Evolutionary conservation across 352 stramenopile species (phyloP).

Genomic region (Thalassiosira mediterranea): DNA sequence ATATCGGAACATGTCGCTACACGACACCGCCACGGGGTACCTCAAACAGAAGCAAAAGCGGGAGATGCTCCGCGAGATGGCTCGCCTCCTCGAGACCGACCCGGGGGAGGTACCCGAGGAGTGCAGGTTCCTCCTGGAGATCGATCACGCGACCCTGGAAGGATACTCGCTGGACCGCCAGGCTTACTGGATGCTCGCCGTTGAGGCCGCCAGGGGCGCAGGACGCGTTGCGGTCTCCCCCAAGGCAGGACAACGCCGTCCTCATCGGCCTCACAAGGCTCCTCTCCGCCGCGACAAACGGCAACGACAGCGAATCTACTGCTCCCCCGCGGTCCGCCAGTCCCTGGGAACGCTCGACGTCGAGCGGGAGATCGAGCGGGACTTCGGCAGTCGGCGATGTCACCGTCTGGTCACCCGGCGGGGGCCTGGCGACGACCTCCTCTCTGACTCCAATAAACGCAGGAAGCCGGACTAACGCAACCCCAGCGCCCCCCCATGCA

Average conservation of each 20-base stretch:
- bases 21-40: slow-evolving; percentile 5
- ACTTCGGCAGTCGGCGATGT: background rate
- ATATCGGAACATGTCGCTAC: slow-evolving; percentile 6
- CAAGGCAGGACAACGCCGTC: too few species aligned
- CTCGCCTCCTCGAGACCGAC: background rate
- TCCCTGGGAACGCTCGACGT: background rate
- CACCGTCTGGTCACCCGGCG: background rate
- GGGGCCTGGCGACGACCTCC: background rate
- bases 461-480: background rate
- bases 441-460: background rate
- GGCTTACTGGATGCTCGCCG: background rate
- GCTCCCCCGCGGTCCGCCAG: too few species aligned
- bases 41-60: background rate
- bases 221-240: background rate
- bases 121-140: slow-evolving; percentile 7
- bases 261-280: too few species aligned
- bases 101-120: background rate
- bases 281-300: background rate
- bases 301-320: background rate
- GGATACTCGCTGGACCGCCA: background rate
- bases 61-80: background rate
- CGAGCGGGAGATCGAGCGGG: background rate
- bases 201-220: background rate
- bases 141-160: background rate
- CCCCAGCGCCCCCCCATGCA: too few species aligned